Evolutionary conservation across 306 rosid genomes (phyloP), one percentile per base, ranked within the genome.

Genomic region (Pueraria montana): DNA sequence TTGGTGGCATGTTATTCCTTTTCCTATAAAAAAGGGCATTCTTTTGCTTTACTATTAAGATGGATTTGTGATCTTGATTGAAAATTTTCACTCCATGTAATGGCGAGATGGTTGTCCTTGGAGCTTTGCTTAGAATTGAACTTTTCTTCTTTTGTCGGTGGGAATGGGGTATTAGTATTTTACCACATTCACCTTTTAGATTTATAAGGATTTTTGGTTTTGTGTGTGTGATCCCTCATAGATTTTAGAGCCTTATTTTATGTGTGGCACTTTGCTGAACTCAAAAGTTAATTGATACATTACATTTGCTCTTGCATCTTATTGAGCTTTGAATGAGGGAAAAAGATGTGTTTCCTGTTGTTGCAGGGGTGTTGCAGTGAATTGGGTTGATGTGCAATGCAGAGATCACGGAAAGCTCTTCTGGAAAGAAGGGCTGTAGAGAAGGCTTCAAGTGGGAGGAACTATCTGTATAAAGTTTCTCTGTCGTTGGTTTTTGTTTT

Each of bases 371-470:
- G 50, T 55, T 74, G 88, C 55, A 74, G 34, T 81, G 87, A 71
- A 84, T 77, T 78, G 83, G 87, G 82, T 94, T 92, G 89, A 90
- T 92, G 94, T 61, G 85, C 88, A 32, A 96, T 94, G 99, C 99
- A 93, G 92, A 87, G 91, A 78, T 93, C 97, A 4, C 92, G 92
- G 18, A 90, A 88, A 84, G 94, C 97, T 88, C 90, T 92, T 94
- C 87, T 89, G 73, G 74, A 87, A 64, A 89, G 92, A 91, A 91
- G 94, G 87, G 89, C 95, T 83, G 46, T 83, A 66, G 86, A 85
- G 92, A 84, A 83, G 76, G 82, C 64, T 74, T 72, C 87, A 52
- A 79, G 45, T 10, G 92, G 92, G 82, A 89, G 81, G 79, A 88
- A 72, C 85, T 84, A 64, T 61, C 80, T 94, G 52, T 92, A 90